These are phyloP conservation scores for Groenewaldozyma salmanticensis DNA, from an alignment of 805 yeast species.

Conservation along the genomic window DNA sequence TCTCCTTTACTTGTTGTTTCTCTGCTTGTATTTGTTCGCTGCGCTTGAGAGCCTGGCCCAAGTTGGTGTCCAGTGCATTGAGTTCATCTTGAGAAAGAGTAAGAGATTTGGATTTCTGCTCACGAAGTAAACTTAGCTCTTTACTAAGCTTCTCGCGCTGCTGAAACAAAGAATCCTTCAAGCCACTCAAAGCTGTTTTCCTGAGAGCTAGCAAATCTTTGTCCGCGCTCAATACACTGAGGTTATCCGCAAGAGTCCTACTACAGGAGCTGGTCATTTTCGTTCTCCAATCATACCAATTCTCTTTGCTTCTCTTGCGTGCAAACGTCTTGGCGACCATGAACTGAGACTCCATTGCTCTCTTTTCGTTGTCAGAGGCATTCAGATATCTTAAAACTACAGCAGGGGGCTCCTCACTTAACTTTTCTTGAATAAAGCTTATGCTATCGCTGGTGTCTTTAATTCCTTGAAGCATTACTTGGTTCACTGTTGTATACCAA, in stretches of 20 bases:
- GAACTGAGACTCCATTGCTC: constrained; percentile 38
- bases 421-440: background rate
- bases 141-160: background rate
- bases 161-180: background rate
- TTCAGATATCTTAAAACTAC: constrained; percentile 41
- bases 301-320: constrained; percentile 41
- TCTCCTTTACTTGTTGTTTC: background rate
- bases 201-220: background rate
- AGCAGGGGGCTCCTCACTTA: constrained; percentile 34
- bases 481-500: constrained; percentile 44
- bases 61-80: background rate
- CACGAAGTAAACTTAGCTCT: too few species aligned
- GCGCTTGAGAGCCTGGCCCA: background rate
- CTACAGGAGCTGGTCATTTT: too few species aligned
- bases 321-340: constrained; percentile 42
- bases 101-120: too few species aligned
- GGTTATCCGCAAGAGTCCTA: background rate
- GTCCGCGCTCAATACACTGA: background rate
- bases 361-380: constrained; percentile 31
- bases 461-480: constrained; percentile 43
- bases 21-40: background rate
- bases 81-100: too few species aligned
- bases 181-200: background rate
- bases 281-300: constrained; percentile 57
- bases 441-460: constrained; percentile 29